Conservation (phyloP, 208 protist genomes). For the Acanthamoeba polyphaga region DNA sequence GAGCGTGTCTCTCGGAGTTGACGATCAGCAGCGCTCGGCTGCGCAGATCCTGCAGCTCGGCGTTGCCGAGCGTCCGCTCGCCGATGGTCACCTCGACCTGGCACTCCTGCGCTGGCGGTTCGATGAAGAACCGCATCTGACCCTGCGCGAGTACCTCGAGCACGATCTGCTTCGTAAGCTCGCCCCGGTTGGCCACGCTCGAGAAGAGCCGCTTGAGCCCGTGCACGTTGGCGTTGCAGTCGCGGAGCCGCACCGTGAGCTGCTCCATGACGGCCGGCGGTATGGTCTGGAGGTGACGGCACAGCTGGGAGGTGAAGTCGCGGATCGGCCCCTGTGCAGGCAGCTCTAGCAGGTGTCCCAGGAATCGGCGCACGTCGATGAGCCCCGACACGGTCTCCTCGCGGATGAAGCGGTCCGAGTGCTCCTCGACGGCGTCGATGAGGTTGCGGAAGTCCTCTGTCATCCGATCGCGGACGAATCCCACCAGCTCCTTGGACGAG, state of each 20-base stretch:
- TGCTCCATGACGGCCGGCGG: neutral
- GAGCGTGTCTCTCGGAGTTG: neutral
- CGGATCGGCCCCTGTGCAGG: neutral
- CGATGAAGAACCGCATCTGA: neutral
- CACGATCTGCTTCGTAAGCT: conserved; percentile 22
- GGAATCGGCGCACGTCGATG: conserved; percentile 22
- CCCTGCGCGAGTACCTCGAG: neutral
- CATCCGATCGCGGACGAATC: conserved; percentile 23
- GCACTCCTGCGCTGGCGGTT: neutral
- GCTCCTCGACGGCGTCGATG: conserved; percentile 31
- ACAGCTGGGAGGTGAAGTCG: neutral
- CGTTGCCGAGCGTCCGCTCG: neutral
- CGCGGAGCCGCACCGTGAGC: neutral
- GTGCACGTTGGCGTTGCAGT: conserved; percentile 29
- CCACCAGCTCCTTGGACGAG: conserved; percentile 17
- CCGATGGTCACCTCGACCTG: neutral
- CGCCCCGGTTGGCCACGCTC: conserved; percentile 15
- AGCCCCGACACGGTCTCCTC: conserved; percentile 16
- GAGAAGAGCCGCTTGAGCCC: conserved; percentile 28
- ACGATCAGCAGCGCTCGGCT: conserved; percentile 18
- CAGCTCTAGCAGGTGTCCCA: neutral
- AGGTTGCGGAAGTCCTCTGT: neutral
- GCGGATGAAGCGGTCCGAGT: conserved; percentile 32
- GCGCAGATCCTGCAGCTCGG: conserved; percentile 14
- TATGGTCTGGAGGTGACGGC: neutral